These are phyloP conservation scores for Boletus huronensis DNA, from an alignment of 768 basidiomycete genomes.

Conservation along the genomic window DNA sequence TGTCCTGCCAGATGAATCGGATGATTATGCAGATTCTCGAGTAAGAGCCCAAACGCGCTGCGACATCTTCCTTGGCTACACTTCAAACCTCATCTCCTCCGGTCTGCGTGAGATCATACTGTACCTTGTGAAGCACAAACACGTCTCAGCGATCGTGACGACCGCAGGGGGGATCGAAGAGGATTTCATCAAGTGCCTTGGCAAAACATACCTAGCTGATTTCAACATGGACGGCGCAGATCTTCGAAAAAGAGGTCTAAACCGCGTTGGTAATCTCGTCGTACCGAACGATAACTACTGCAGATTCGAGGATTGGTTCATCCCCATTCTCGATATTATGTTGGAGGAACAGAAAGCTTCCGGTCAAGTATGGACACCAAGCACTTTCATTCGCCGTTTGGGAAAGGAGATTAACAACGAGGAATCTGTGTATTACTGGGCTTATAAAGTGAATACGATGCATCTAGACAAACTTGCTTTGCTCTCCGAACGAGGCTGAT, in stretches of 20 bases:
- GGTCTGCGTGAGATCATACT: conserved; percentile 91
- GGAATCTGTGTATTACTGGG: conserved; percentile 98
- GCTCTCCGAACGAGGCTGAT: conserved; percentile 26
- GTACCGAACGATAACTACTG: conserved; percentile 99
- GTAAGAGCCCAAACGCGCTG: conserved; percentile 71
- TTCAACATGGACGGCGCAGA: conserved; percentile 90
- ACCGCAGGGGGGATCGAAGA: conserved; percentile 99
- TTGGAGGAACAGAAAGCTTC: conserved; percentile 77
- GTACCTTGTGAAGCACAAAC: conserved; percentile 89
- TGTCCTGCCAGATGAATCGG: conserved; percentile 62
- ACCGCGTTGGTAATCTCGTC: conserved; percentile 93
- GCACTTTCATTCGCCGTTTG: conserved; percentile 85
- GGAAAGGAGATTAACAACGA: conserved; percentile 98
- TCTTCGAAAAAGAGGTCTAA: conserved; percentile 86
- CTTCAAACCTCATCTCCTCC: conserved; percentile 97
- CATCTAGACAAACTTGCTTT: conserved; percentile 11
- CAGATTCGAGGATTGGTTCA: conserved; percentile 99
- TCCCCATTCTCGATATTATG: conserved; percentile 88
- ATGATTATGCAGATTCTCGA: conserved; percentile 55
- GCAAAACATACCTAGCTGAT: conserved; percentile 92
- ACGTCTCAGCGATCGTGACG: conserved; percentile 87
- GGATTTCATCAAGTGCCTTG: conserved; percentile 98
- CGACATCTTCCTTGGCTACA: conserved; percentile 94
- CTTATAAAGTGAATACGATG: conserved; percentile 79
- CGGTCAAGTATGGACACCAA: conserved; percentile 85